Conservation (phyloP, 495 filamentous ascomycete species). For the Hyaloscypha variabilis region DNA sequence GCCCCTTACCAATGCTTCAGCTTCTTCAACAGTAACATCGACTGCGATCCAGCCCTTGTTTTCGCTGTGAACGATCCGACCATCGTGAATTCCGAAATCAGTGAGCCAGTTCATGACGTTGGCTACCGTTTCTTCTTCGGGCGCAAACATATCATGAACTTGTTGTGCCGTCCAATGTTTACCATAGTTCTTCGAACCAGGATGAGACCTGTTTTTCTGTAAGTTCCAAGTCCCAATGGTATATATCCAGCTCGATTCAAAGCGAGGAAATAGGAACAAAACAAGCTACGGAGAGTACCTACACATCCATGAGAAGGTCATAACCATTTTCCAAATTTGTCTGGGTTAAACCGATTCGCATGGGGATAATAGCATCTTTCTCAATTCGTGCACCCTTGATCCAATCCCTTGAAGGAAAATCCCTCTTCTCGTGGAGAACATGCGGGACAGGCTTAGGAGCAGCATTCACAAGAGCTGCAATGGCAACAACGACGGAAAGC, state of each 20-base stretch:
- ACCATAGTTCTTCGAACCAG: constrained; percentile 16
- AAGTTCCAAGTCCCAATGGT: too few species aligned
- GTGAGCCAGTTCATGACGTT: constrained; percentile 19
- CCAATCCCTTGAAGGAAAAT: constrained; percentile 31
- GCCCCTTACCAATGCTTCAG: too few species aligned
- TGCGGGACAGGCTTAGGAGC: constrained; percentile 39
- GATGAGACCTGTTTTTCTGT: too few species aligned
- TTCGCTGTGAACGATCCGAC: constrained; percentile 9
- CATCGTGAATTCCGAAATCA: constrained; percentile 11
- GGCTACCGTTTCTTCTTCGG: constrained; percentile 13
- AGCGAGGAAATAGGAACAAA: too few species aligned
- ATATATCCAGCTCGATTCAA: too few species aligned
- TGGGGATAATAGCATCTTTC: constrained; percentile 39
- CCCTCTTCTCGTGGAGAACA: constrained; percentile 45
- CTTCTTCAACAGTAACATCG: constrained; percentile 18
- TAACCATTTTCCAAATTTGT: constrained; percentile 51
- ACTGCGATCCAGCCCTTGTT: constrained; percentile 20
- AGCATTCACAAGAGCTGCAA: constrained; percentile 36
- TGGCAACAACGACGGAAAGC: constrained; percentile 22
- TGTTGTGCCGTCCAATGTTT: constrained; percentile 19
- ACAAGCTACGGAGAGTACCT: constrained; percentile 29
- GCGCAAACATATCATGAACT: constrained; percentile 19
- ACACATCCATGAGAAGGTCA: constrained; percentile 55
- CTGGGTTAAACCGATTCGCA: constrained; percentile 56
- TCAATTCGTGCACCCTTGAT: constrained; percentile 28